These are phyloP conservation scores for Geoglossum cookeanum DNA, from an alignment of 2,329 filamentous ascomycete species.

Conservation along the genomic window DNA sequence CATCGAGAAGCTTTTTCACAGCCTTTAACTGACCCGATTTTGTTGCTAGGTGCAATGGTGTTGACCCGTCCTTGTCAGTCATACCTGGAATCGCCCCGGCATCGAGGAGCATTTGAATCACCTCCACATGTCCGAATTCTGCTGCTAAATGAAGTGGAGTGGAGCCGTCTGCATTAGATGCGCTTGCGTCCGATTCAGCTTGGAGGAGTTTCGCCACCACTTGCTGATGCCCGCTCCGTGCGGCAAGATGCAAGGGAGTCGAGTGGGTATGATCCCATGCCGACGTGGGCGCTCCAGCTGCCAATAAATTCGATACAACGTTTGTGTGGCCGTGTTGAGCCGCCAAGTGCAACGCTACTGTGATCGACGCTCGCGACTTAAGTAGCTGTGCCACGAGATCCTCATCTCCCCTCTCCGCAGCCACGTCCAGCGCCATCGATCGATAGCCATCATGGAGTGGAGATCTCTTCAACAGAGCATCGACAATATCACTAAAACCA, in stretches of 20 bases:
- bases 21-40: background rate
- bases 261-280: constrained; percentile 81
- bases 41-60: constrained; percentile 20
- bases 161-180: constrained; percentile 66
- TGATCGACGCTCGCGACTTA: background rate
- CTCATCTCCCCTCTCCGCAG: constrained; percentile 1
- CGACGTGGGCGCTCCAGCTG: constrained; percentile 82
- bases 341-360: constrained; percentile 39
- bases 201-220: constrained; percentile 61
- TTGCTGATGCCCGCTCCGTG: constrained; percentile 65
- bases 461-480: background rate
- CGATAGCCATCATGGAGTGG: background rate
- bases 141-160: constrained; percentile 86
- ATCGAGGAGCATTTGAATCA: constrained; percentile 59
- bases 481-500: background rate
- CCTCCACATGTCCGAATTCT: constrained; percentile 62
- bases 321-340: constrained; percentile 69
- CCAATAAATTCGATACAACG: constrained; percentile 74
- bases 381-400: constrained; percentile 7
- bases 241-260: constrained; percentile 79
- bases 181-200: constrained; percentile 57
- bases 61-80: constrained; percentile 79
- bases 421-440: constrained; percentile 5
- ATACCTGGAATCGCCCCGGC: constrained; percentile 59
- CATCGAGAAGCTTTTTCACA: background rate